Base-by-base conservation (phyloP, 1,139 yeast species). In the Debaryomycetaceae sp. region DNA sequence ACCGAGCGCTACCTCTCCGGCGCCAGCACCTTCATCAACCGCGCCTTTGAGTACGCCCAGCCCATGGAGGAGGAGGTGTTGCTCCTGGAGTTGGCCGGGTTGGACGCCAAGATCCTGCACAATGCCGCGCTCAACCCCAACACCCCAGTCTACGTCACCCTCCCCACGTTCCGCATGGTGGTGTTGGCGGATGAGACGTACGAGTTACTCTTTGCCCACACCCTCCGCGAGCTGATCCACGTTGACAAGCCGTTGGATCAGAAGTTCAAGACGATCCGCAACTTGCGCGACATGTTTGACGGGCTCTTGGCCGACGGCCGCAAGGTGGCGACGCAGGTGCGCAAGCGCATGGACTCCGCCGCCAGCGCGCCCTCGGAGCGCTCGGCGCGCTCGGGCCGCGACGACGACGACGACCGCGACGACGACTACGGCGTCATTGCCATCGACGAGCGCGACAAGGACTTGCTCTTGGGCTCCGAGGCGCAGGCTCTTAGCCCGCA, bases 111-210 rank as follows among this genome's bases (percentile, higher is more conserved):
- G 24, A 57, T 65, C 12, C 44, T 64, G 2, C 71, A 85, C 33
- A 86, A 86, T 49, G 84, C 78, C 2, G 95, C 95, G 0, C 61
- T 86, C 27, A 83, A 88, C 50, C 95, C 96, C 2, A 69, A 73
- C 24, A 71, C 79, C 9, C 95, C 95, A 1, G 78, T 83, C 13
- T 76, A 65, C 34, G 71, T 91, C 35, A 84, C 84, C 34, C 62
- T 89, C 18, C 89, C 97, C 0, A 88, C 96, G 0, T 91, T 91
- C 61, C 68, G 98, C 43, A 91, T 91, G 98, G 94, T 91, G 13
- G 65, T 91, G 3, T 65, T 91, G 11, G 96, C 97, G 0, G 96
- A 89, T 53, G 97, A 88, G 48, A 84, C 96, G 0, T 81, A 88
- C 43, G 97, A 91, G 51, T 62, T 83, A 25, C 75, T 89, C 42